Base-by-base conservation (phyloP, 1,139 yeast genomes). In the Neolecta irregularis region DNA sequence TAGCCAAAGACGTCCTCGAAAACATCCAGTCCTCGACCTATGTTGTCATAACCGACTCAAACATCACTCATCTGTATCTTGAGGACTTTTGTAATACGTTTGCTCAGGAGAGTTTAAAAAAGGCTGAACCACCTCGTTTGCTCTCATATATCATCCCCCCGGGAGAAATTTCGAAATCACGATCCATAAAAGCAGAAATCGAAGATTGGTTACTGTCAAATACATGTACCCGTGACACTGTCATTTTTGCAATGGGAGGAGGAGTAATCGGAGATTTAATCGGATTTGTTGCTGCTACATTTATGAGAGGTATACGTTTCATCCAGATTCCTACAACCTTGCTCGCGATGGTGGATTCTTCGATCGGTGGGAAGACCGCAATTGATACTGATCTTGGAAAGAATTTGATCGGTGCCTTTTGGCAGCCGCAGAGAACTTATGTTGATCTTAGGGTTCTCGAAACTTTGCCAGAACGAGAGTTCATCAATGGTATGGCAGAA, bases 251-350 rank as follows among this genome's bases (percentile, higher is more conserved):
- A 3, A 72, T 91, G 42, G 99, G 41, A 5, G 99, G 99, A 44
- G 99, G 99, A 48, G 92, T 91, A 36, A 85, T 91, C 58, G 99
- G 99, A 39, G 99, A 91, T 53, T 88, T 91, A 98, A 80, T 88
- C 49, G 99, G 99, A 4, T 91, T 74, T 54, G 96, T 88, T 34
- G 98, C 98, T 13, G 92, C 98, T 20, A 88, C 98, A 4, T 91
- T 88, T 56, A 91, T 91, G 99, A 71, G 99, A 55, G 99, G 99
- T 37, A 93, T 91, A 12, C 69, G 94, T 44, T 80, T 83, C 42
- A 74, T 83, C 30, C 99, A 91, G 57, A 69, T 91, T 25, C 99
- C 99, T 34, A 88, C 98, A 3, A 78, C 93, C 32, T 62, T 91
- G 47, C 64, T 91, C 46, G 76, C 98, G 6, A 91, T 91, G 99